Evolutionary conservation across 441 rosid genomes (phyloP), one percentile per base, ranked within the genome.

Genomic region (Erodium trifolium): DNA sequence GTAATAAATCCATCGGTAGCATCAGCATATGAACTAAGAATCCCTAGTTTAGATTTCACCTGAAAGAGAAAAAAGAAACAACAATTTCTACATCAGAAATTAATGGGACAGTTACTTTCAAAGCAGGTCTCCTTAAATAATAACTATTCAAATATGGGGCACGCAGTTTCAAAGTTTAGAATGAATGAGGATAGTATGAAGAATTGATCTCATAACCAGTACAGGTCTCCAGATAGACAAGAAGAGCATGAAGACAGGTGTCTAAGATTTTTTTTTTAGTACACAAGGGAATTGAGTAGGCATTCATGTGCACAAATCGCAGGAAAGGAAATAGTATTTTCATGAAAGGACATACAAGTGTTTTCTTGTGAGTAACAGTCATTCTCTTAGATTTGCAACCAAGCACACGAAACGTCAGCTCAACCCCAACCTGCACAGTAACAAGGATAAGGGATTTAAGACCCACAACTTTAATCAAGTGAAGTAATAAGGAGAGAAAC

Each of bases 371-470:
- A 7, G 99, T 95, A 45, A 95, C 92, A 29, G 98, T 92, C 79
- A 95, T 87, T 86, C 97, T 88, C 87, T 95, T 95, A 41, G 93
- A 88, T 80, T 92, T 95, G 88, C 94, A 91, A 72, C 99, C 99
- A 76, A 95, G 97, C 68, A 92, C 96, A 35, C 99, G 98, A 74
- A 95, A 95, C 55, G 78, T 65, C 72, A 95, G 78, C 71, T 95
- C 97, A 81, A 88, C 89, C 79, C 97, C 98, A 70, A 88, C 95
- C 99, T 95, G 88, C 62, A 78, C 39, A 71, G 69, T 14, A 69
- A 73, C 43, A 59, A 14, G 65, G 65, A 23, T 64, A 8, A 63
- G 60, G 2, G 80, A 34, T 64, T 64, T 6, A 64, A 64, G 8
- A 14, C 23, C 11, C 45, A 64, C 19, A 64, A 5, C 23, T 12